A percentile compares a stretch with the other conserved stretches of the same genome.
Conservation (phyloP, 768 basidiomycete species). For the Boletus subparvulus region DNA sequence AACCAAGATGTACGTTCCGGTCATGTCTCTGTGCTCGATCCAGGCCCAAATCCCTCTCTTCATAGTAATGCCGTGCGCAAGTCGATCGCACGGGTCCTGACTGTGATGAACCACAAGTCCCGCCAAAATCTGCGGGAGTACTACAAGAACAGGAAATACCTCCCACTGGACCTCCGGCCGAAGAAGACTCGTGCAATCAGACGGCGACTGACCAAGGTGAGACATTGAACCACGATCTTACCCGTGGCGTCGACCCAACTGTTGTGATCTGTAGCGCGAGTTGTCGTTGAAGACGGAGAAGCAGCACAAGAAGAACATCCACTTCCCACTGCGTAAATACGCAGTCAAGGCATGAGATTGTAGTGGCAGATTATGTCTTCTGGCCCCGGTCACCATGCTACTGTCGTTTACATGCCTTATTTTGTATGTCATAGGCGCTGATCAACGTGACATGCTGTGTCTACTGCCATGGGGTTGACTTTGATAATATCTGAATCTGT, state of each 20-base stretch:
- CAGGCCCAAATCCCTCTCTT: not conserved
- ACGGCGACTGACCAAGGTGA: constrained; percentile 86
- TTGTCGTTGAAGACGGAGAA: constrained; percentile 82
- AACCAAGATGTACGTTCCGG: constrained; percentile 84
- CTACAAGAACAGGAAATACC: constrained; percentile 96
- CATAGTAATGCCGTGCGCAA: constrained; percentile 94
- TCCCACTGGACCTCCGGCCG: constrained; percentile 93
- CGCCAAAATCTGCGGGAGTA: constrained; percentile 95
- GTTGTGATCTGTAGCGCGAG: constrained; percentile 61
- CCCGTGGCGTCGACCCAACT: constrained; percentile 2
- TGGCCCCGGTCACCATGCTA: constrained; percentile 9
- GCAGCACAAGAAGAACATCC: constrained; percentile 91
- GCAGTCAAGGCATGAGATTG: constrained; percentile 83
- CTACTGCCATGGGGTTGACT: constrained; percentile 10
- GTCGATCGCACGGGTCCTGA: constrained; percentile 96
- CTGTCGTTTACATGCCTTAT: constrained; percentile 31
- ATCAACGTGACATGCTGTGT: constrained; percentile 35
- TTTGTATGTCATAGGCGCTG: constrained; percentile 42
- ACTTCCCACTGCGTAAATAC: constrained; percentile 93
- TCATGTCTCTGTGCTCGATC: not conserved
- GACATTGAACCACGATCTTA: constrained; percentile 22
- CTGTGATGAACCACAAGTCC: constrained; percentile 97
- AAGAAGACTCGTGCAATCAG: constrained; percentile 99
- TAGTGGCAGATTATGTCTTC: constrained; percentile 22
- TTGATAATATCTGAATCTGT: too few relatives aligned